These are phyloP conservation scores for Kwoniella shivajii DNA, from an alignment of 1,284 basidiomycete genomes.

Conservation along the genomic window DNA sequence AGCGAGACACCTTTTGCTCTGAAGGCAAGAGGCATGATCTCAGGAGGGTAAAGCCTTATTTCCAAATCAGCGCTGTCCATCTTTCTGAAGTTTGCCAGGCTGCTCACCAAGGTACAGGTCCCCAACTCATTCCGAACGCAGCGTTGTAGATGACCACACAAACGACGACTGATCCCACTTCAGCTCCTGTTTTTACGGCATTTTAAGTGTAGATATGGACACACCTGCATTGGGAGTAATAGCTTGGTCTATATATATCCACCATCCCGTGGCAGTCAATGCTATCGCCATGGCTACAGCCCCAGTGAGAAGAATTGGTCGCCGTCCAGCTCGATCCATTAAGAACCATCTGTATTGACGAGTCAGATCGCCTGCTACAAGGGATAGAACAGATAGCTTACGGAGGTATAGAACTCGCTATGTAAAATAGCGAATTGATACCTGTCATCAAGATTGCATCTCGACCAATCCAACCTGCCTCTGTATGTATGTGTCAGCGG, in stretches of 20 bases:
- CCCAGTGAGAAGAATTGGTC: conserved; percentile 86
- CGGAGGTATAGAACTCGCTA: conserved; percentile 80
- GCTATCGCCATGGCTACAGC: conserved; percentile 63
- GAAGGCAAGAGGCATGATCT: conserved; percentile 89
- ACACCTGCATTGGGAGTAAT: conserved; percentile 72
- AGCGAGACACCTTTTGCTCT: conserved; percentile 93
- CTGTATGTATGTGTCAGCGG: conserved; percentile 57
- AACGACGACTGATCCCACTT: conserved; percentile 64
- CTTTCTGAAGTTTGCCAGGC: not conserved
- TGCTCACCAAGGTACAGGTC: conserved; percentile 53
- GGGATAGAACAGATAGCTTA: conserved; percentile 52
- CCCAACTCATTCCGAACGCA: conserved; percentile 70
- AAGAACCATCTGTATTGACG: conserved; percentile 73
- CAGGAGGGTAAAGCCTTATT: conserved; percentile 81
- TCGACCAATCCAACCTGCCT: conserved; percentile 96
- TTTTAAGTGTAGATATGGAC: not conserved
- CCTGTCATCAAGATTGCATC: conserved; percentile 97
- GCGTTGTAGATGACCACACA: conserved; percentile 95
- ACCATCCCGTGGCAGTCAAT: conserved; percentile 52
- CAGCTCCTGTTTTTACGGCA: conserved; percentile 5
- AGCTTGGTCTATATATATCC: conserved; percentile 85
- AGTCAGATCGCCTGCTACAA: not conserved
- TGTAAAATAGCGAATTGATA: conserved; percentile 86
- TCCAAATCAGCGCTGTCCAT: not conserved
- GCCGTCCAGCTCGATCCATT: conserved; percentile 87